phyloP scores from a whole-genome alignment of 106 monocot species.

The Allium fistulosum region DNA sequence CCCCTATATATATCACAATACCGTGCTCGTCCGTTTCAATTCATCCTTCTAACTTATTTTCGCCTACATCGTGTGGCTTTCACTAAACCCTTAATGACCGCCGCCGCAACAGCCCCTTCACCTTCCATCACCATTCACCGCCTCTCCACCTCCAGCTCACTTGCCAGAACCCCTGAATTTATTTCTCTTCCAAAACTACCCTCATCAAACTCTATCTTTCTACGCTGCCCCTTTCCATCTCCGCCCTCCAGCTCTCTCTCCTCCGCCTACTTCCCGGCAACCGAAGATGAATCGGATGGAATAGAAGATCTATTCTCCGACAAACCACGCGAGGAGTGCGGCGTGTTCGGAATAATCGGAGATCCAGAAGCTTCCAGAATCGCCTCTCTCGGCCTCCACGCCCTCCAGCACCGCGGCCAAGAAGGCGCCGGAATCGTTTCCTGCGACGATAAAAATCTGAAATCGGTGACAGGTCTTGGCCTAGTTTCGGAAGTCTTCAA shows the following conservation, averaged over 20 bases:
- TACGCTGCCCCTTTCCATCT: neutral
- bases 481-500: conserved; percentile 86
- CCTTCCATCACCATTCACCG: neutral
- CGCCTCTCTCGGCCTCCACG: conserved; percentile 74
- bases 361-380: conserved; percentile 73
- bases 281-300: neutral
- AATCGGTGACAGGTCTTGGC: conserved; percentile 55
- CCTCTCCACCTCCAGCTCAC: neutral
- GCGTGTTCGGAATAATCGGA: conserved; percentile 81
- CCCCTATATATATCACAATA: too few species aligned
- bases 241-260: neutral
- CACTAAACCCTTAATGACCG: neutral
- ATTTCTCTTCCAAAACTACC: neutral
- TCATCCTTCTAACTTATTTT: too few species aligned
- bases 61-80: too few species aligned
- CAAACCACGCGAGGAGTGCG: conserved; percentile 84
- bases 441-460: conserved; percentile 20
- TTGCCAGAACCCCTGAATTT: neutral
- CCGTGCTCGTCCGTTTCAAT: too few species aligned
- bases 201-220: neutral
- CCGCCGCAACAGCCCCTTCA: neutral
- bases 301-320: conserved; percentile 11
- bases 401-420: conserved; percentile 88
- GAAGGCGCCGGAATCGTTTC: conserved; percentile 89
- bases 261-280: neutral